phyloP scores from a whole-genome alignment of 345 rosid species.

The Streptanthus diversifolius region DNA sequence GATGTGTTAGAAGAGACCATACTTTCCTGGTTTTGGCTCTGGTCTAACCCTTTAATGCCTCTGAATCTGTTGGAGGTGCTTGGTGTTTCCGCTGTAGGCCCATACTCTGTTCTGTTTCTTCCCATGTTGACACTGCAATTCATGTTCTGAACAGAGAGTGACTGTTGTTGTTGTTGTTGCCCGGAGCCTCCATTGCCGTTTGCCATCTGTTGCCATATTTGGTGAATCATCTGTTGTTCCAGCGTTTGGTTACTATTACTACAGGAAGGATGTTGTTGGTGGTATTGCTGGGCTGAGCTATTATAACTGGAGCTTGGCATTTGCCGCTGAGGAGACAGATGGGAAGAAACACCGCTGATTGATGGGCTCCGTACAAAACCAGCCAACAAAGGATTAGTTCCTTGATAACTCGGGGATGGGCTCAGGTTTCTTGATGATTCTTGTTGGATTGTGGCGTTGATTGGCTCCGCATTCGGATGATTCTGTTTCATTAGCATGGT shows the following conservation, averaged over 20 bases:
- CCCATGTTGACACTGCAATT: constrained; percentile 34
- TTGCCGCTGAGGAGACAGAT: constrained; percentile 55
- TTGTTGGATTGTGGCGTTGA: constrained; percentile 48
- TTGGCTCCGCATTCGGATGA: constrained; percentile 65
- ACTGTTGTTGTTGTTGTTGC: constrained; percentile 35
- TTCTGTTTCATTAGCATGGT: constrained; percentile 71
- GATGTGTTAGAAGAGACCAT: constrained; percentile 58
- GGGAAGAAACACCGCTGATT: constrained; percentile 38
- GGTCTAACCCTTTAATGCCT: constrained; percentile 37
- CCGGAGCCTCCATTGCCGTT: constrained; percentile 33
- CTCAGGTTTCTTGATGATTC: constrained; percentile 57
- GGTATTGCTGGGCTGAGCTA: constrained; percentile 52
- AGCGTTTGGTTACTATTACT: constrained; percentile 55
- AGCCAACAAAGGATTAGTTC: constrained; percentile 42
- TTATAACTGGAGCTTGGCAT: constrained; percentile 40
- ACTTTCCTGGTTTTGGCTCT: constrained; percentile 49
- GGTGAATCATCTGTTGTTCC: constrained; percentile 82
- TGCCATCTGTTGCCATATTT: constrained; percentile 73
- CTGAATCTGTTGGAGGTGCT: constrained; percentile 80
- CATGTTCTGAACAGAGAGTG: constrained; percentile 38
- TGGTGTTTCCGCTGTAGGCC: constrained; percentile 22
- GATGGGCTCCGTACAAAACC: constrained; percentile 61
- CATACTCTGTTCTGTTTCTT: constrained; percentile 39
- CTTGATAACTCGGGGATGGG: constrained; percentile 66
- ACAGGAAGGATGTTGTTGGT: constrained; percentile 39